These are phyloP conservation scores for Pyrenula aspistea DNA, from an alignment of 495 filamentous ascomycete species.

Conservation along the genomic window DNA sequence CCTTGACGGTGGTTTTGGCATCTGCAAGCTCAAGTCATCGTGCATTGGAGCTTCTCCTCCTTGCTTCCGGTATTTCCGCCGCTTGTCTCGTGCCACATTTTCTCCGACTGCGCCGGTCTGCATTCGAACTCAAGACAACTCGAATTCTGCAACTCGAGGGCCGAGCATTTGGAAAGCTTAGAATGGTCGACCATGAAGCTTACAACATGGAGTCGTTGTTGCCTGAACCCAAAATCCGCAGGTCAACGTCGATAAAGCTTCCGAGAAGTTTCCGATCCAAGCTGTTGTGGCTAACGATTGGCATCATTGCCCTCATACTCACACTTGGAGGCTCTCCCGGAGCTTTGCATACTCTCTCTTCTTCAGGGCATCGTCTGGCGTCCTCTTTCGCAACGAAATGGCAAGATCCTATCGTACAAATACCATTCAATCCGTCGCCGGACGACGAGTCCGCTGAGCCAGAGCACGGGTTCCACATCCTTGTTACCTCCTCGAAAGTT, in stretches of 20 bases:
- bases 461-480: conserved; percentile 25
- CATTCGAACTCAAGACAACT: no score
- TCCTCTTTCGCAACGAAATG: background rate
- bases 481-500: conserved; percentile 39
- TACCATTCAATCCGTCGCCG: background rate
- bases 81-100: background rate
- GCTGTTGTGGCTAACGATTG: background rate
- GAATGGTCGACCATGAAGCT: background rate
- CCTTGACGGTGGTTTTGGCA: no score
- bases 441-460: background rate
- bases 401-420: background rate
- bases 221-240: background rate
- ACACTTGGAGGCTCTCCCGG: background rate
- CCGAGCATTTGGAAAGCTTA: background rate
- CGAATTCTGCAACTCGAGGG: no score
- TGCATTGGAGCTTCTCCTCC: background rate
- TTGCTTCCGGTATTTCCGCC: background rate
- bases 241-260: background rate
- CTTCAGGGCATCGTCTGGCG: background rate
- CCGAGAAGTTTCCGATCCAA: background rate
- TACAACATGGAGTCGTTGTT: background rate
- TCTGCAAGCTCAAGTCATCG: no score
- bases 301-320: background rate
- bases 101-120: background rate
- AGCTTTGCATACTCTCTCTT: background rate